Percentiles rank a stretch among this genome's conserved stretches.
Evolutionary conservation across 176 grass and related monocot species (phyloP).

Genomic region (Paspalum vaginatum): DNA sequence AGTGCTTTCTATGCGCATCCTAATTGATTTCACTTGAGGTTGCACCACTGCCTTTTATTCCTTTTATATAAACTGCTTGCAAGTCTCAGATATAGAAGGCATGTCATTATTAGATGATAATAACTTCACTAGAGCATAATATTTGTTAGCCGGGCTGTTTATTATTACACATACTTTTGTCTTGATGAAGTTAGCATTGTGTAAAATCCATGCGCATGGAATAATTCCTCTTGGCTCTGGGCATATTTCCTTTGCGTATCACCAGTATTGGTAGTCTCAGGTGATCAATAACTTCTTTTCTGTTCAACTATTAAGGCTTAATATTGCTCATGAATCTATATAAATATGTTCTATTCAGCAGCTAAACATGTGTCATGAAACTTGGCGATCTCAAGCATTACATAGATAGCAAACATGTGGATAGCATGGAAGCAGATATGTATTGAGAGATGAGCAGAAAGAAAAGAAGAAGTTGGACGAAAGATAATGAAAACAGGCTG

Average conservation of each 20-base stretch:
- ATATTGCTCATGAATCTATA: background rate
- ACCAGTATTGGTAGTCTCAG: slow-evolving; percentile 1
- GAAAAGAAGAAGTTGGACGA: slow-evolving; percentile 18
- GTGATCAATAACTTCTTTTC: background rate
- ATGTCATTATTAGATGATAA: slow-evolving; percentile 4
- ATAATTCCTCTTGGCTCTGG: background rate
- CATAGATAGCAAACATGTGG: slow-evolving; percentile 1
- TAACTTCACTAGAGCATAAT: slow-evolving; percentile 1
- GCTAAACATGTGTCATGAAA: slow-evolving; percentile 14
- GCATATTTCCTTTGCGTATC: slow-evolving; percentile 1
- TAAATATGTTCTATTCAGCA: slow-evolving; percentile 9
- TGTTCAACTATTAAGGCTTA: slow-evolving; percentile 4
- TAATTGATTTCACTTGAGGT: background rate
- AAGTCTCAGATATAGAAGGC: background rate
- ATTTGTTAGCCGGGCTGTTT: background rate
- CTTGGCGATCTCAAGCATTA: slow-evolving; percentile 21
- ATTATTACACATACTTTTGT: slow-evolving; percentile 26
- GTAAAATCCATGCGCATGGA: slow-evolving; percentile 22
- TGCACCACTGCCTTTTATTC: slow-evolving; percentile 5
- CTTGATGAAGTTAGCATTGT: slow-evolving; percentile 24
- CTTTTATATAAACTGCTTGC: slow-evolving; percentile 39
- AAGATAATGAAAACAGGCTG: slow-evolving; percentile 9
- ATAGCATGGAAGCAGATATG: slow-evolving; percentile 24
- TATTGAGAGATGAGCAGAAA: slow-evolving; percentile 9
- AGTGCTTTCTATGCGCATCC: slow-evolving; percentile 23